Base-by-base conservation (phyloP, 2,329 filamentous ascomycete species). In the Rutstroemia sp. region DNA sequence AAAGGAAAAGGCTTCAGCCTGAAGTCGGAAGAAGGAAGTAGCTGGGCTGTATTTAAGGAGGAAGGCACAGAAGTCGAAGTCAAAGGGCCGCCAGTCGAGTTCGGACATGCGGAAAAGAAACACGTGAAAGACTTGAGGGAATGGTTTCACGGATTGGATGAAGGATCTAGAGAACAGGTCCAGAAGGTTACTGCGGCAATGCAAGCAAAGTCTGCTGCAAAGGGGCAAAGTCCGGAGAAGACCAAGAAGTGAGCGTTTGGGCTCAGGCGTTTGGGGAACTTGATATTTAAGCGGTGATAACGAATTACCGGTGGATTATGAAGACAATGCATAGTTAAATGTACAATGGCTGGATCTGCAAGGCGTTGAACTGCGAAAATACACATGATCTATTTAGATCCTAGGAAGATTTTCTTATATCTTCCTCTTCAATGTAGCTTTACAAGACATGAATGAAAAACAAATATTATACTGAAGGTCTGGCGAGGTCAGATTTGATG, bases 21-120 rank as follows among this genome's bases (percentile, higher is more conserved):
- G 50, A 72, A 75, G 48, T 68, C 66, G 12, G 64, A 65, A 10
- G 78, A 79, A 46, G 73, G 71, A 36, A 84, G 80, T 16, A 78
- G 79, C 54, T 86, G 83, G 79, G 82, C 80, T 2, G 80, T 86
- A 3, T 84, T 82, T 60, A 79, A 83, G 61, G 61, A 61, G 23
- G 58, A 56, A 12, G 64, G 70, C 40, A 68, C 71, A 46, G 68
- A 72, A 44, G 78, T 61, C 8, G 65, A 85, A 69, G 77, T 85
- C 52, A 78, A 76, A 58, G 82, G 82, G 0, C 79, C 81, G 53
- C 81, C 81, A 0, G 75, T 86, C 19, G 82, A 86, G 68, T 74
- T 79, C 58, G 73, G 72, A 27, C 71, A 74, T 14, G 71, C 68
- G 27, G 82, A 84, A 69, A 71, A 70, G 50, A 71, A 70, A 27